Base-by-base conservation (phyloP, 257 asterid genomes). In the Solanum arcanum region DNA sequence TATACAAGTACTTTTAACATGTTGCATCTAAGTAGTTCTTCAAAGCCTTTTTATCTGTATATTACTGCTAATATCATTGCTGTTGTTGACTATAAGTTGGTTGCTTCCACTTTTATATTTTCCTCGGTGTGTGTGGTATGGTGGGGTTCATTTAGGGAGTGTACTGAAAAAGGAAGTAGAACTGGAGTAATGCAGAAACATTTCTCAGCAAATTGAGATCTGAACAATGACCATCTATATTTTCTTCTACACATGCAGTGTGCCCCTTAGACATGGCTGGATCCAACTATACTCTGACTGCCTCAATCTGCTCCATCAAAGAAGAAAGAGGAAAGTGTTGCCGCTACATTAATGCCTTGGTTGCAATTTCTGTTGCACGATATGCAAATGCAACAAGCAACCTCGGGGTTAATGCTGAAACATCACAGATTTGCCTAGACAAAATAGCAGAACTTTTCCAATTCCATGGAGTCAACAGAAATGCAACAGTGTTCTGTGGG, bases 211-310 rank as follows among this genome's bases (percentile, higher is more conserved):
- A 84, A 35, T 59, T 27, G 20, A 14, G n/a, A 62, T 66, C n/a
- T 66, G 39, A 39, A 42, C 42, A 20, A 35, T 41, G 69, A 16
- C 72, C 81, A 42, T 11, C 59, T 52, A 33, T n/a, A 41, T 33
- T 85, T 69, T 33, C 39, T 86, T 88, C 46, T 84, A 69, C 84
- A n/a, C 70, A 52, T 91, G 94, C 95, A 97, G 99, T 91, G 86
- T 97, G 99, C 89, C 99, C 98, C 5, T 92, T 97, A 92, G 96
- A 95, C 89, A 92, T 95, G 85, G 92, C 94, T 41, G 83, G 90
- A 27, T 91, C 99, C 29, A 95, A 97, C 92, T 94, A 95, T 88
- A 94, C 98, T 7, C 91, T 82, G 85, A 98, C 96, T 37, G 96
- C 97, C 85, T 91, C 98, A 75, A 88, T 94, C 14, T 97, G 99